Base-by-base conservation (phyloP, 148 eudicot species). In the Cornus florida region DNA sequence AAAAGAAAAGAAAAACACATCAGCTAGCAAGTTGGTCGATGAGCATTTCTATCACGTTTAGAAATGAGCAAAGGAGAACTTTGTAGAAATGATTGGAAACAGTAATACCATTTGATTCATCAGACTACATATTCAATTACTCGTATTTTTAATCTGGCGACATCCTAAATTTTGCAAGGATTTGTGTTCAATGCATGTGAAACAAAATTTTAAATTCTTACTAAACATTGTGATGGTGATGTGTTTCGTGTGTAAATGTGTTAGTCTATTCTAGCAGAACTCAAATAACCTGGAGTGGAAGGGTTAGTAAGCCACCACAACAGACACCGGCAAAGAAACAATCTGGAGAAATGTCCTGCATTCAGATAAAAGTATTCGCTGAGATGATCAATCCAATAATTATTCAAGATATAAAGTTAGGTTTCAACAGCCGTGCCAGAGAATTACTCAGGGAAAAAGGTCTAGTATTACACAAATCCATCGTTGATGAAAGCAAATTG, bases 271-370 rank as follows among this genome's bases (percentile, higher is more conserved):
- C 17, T 22, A 71, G 43, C 43, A 70, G n/a, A 81, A 80, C 67
- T 35, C 39, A 28, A 81, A 67, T 72, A 57, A 93, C 98, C 98
- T 95, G 98, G 83, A 93, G 12, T 38, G 95, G 93, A 83, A 95
- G 90, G 14, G 98, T 95, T 80, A 92, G 72, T 78, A 93, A 76
- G 75, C 98, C 95, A 77, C 98, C 98, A 87, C 91, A 89, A 80
- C 97, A 95, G 71, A 93, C 98, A 73, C 98, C 98, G 57, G 90
- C 96, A 86, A 95, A 95, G 90, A 95, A 95, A 81, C 82, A 95
- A 71, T 93, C 97, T 4, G 97, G 94, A 79, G 98, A 89, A 80
- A 93, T 87, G 71, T 87, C 98, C 98, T 94, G 90, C 75, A 83
- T 28, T 62, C 62, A 85, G 19, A 60, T 62, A 60, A 56, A 41